These are phyloP conservation scores for Pleurotus platypus DNA, from an alignment of 768 basidiomycete genomes.

Conservation along the genomic window DNA sequence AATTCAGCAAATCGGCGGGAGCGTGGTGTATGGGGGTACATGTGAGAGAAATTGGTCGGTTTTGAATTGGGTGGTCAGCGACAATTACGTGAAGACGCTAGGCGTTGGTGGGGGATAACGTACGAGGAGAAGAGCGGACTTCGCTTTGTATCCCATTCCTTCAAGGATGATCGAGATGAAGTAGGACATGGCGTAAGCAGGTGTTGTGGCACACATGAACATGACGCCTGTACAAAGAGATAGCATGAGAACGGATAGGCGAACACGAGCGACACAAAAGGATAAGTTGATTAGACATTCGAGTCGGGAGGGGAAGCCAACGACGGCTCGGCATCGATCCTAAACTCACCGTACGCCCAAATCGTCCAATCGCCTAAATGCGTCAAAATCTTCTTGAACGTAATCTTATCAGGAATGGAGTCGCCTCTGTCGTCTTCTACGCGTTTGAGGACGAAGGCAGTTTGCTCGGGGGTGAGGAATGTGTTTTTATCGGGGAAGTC, in stretches of 20 bases:
- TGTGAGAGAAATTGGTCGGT: too few species aligned
- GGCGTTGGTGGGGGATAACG: constrained; percentile 8
- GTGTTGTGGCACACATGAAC: constrained; percentile 42
- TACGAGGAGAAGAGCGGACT: constrained; percentile 38
- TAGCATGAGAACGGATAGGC: neutral
- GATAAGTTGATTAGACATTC: neutral
- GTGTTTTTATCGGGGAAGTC: constrained; percentile 46
- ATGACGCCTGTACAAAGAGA: constrained; percentile 29
- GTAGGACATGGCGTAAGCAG: constrained; percentile 40
- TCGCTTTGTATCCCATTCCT: constrained; percentile 39
- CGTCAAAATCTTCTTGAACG: constrained; percentile 27
- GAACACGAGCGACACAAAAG: neutral
- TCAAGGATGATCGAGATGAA: constrained; percentile 45
- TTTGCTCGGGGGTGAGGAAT: constrained; percentile 40
- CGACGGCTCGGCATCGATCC: neutral
- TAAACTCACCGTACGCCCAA: constrained; percentile 39
- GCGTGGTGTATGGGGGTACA: too few species aligned
- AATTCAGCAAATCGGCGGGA: too few species aligned
- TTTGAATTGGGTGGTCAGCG: too few species aligned
- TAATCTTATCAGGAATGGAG: constrained; percentile 40
- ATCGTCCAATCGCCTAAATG: constrained; percentile 44
- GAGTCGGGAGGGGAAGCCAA: too few species aligned
- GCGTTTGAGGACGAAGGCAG: constrained; percentile 38
- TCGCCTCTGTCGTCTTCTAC: constrained; percentile 51
- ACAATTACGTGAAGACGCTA: too few species aligned